Evolutionary conservation across 2,329 filamentous ascomycete genomes (phyloP).

Genomic region (Dactylellina haptotyla): DNA sequence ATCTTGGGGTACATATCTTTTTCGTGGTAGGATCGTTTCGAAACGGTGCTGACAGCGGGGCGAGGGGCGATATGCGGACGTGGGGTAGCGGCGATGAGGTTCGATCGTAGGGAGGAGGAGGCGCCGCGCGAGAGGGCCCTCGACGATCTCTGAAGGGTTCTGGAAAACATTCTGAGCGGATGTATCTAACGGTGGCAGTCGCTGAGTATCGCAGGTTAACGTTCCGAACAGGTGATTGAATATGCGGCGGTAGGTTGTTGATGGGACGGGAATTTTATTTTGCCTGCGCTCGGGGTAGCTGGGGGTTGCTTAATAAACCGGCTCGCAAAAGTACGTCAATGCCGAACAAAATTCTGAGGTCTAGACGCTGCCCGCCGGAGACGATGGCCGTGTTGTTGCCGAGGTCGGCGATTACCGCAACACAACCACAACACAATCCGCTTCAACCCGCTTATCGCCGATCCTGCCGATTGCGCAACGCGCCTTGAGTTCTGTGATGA

Average conservation of each 20-base stretch:
- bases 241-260: slow-evolving; percentile 7
- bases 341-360: slow-evolving; percentile 51
- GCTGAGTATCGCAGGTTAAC: slow-evolving; percentile 11
- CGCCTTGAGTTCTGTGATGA: neutral
- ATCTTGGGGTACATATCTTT: slow-evolving; percentile 58
- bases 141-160: slow-evolving; percentile 42
- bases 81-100: slow-evolving; percentile 46
- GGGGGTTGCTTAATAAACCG: slow-evolving; percentile 47
- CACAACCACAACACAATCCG: slow-evolving; percentile 31
- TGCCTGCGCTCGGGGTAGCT: slow-evolving; percentile 20
- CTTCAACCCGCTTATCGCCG: slow-evolving; percentile 22
- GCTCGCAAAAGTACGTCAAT: slow-evolving; percentile 41
- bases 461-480: neutral
- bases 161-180: slow-evolving; percentile 39
- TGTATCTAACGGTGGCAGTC: slow-evolving; percentile 1
- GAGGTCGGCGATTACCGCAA: slow-evolving; percentile 53
- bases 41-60: slow-evolving; percentile 27
- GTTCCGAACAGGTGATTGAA: no score
- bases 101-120: slow-evolving; percentile 16
- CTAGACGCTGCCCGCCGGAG: slow-evolving; percentile 20
- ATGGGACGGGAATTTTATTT: slow-evolving; percentile 14
- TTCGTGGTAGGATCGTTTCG: slow-evolving; percentile 58
- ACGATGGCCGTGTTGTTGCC: slow-evolving; percentile 30
- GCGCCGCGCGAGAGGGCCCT: slow-evolving; percentile 49
- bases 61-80: slow-evolving; percentile 36